These are phyloP conservation scores for Corylus avellana DNA, from an alignment of 306 rosid genomes.

Conservation along the genomic window DNA sequence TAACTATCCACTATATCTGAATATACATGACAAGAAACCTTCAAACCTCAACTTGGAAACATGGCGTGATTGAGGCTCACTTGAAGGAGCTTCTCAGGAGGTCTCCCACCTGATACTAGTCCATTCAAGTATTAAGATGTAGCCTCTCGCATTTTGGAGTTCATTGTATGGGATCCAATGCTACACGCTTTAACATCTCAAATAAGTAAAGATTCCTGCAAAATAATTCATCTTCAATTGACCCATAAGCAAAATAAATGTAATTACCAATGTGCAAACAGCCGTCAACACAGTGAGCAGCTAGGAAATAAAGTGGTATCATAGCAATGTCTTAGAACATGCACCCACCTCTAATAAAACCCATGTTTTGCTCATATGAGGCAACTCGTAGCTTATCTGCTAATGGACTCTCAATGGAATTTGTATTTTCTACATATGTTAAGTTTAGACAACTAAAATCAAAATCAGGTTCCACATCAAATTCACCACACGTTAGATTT, in stretches of 20 bases:
- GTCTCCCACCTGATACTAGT: conserved; percentile 98
- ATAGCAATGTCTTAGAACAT: background rate
- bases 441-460: too few species aligned
- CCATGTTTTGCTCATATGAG: background rate
- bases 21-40: conserved; percentile 28
- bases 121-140: conserved; percentile 59
- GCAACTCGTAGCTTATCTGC: too few species aligned
- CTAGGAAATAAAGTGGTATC: background rate
- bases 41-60: conserved; percentile 56
- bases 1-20: background rate
- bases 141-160: conserved; percentile 98
- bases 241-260: conserved; percentile 4
- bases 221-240: conserved; percentile 42
- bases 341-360: too few species aligned
- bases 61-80: conserved; percentile 78
- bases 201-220: conserved; percentile 58
- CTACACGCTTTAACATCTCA: conserved; percentile 65
- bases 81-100: conserved; percentile 99
- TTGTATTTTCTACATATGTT: too few species aligned
- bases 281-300: background rate
- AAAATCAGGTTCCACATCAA: too few species aligned
- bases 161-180: conserved; percentile 94
- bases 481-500: too few species aligned
- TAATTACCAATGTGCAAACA: background rate
- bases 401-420: too few species aligned